Conservation (phyloP, 495 filamentous ascomycete genomes). For the Annulohypoxylon moriforme region DNA sequence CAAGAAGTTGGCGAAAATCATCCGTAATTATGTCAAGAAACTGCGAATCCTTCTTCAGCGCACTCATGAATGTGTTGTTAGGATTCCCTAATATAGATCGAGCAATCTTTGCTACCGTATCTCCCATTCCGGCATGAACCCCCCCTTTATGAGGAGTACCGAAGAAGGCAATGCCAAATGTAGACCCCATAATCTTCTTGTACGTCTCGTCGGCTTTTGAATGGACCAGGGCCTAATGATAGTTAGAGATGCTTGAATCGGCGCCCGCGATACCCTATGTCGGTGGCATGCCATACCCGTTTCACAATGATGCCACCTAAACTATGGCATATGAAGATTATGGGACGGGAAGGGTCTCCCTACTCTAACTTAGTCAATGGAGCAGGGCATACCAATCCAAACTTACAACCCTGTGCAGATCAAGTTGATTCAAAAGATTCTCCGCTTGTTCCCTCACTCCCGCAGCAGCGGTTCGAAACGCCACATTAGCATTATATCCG, state of each 20-base stretch:
- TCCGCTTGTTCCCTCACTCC: conserved; percentile 50
- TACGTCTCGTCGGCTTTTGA: conserved; percentile 41
- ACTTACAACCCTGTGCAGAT: conserved; percentile 15
- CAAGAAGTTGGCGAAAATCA: conserved; percentile 46
- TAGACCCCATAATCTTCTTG: conserved; percentile 37
- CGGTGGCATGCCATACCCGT: conserved; percentile 11
- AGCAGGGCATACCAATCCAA: not conserved
- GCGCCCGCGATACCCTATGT: not conserved
- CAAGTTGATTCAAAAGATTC: conserved; percentile 45
- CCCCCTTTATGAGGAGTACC: conserved; percentile 36
- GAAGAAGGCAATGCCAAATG: conserved; percentile 46
- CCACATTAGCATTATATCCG: conserved; percentile 54
- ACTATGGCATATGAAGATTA: conserved; percentile 46
- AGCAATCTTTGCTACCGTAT: conserved; percentile 38
- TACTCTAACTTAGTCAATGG: not conserved
- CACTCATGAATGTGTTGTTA: conserved; percentile 43
- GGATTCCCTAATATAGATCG: conserved; percentile 41
- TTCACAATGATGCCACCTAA: conserved; percentile 45
- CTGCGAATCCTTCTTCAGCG: conserved; percentile 34
- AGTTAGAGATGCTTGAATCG: conserved; percentile 5
- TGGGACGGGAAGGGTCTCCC: conserved; percentile 19
- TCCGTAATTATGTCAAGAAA: conserved; percentile 35
- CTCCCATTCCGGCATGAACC: conserved; percentile 43
- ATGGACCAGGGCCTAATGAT: conserved; percentile 27
- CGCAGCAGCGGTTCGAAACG: conserved; percentile 42